A percentile compares a stretch with the other conserved stretches of the same genome.
phyloP scores from a whole-genome alignment of 2,329 filamentous ascomycete genomes.

The Teratosphaeria pseudoeucalypti region DNA sequence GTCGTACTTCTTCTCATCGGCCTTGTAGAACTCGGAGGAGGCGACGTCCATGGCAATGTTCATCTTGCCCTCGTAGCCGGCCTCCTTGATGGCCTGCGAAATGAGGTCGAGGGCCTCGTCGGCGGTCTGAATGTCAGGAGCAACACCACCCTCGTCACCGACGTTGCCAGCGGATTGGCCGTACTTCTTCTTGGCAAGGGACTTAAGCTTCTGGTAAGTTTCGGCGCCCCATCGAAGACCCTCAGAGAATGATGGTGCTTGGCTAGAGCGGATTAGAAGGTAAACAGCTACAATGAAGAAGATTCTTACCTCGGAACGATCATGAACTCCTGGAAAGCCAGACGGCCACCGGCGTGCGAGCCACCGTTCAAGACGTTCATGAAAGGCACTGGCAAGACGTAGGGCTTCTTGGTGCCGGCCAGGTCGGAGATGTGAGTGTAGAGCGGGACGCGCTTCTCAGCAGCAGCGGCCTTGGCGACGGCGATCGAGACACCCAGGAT shows the following conservation, averaged over 20 bases:
- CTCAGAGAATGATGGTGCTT: slow-evolving; percentile 85
- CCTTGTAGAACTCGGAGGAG: slow-evolving; percentile 98
- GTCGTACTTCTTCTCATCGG: slow-evolving; percentile 96
- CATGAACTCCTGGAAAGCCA: slow-evolving; percentile 51
- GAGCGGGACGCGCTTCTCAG: slow-evolving; percentile 45
- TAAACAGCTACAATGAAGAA: slow-evolving; percentile 8
- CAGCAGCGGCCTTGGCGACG: slow-evolving; percentile 47
- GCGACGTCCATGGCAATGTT: slow-evolving; percentile 99
- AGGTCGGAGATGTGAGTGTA: slow-evolving; percentile 49
- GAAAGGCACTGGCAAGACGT: slow-evolving; percentile 48
- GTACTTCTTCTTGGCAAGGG: slow-evolving; percentile 97
- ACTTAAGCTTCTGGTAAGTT: slow-evolving; percentile 97
- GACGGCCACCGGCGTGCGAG: slow-evolving; percentile 92
- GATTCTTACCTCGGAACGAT: slow-evolving; percentile 38
- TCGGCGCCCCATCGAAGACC: slow-evolving; percentile 92
- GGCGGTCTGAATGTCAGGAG: slow-evolving; percentile 93
- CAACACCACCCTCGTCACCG: slow-evolving; percentile 98
- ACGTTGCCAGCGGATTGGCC: slow-evolving; percentile 98
- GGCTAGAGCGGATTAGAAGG: slow-evolving; percentile 35
- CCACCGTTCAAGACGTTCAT: slow-evolving; percentile 56
- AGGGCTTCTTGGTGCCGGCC: slow-evolving; percentile 43
- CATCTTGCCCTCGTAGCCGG: slow-evolving; percentile 91
- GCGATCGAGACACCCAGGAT: slow-evolving; percentile 52
- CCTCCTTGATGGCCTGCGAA: slow-evolving; percentile 83
- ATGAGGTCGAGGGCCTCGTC: slow-evolving; percentile 97